Conservation (phyloP, 164 flowering plant genomes). For the Macadamia integrifolia region DNA sequence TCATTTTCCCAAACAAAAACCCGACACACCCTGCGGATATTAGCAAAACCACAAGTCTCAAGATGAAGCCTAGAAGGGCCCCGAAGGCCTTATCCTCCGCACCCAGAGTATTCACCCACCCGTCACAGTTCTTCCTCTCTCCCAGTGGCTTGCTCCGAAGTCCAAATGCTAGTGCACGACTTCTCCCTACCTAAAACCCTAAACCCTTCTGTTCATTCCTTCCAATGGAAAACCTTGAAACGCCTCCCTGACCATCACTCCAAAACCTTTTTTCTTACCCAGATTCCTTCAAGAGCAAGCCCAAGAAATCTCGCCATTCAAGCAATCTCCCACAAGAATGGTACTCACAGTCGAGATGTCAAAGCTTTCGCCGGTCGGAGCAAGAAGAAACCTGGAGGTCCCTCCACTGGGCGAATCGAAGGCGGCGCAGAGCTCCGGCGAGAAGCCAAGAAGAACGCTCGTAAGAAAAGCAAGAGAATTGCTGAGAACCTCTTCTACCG, state of each 20-base stretch:
- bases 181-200: constrained; percentile 43
- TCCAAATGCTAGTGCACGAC: not conserved
- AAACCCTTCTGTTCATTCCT: constrained; percentile 31
- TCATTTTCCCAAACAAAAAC: too few species aligned
- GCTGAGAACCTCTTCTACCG: constrained; percentile 78
- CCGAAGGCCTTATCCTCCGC: too few species aligned
- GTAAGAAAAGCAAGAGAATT: constrained; percentile 37
- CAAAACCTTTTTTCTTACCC: constrained; percentile 17
- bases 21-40: too few species aligned
- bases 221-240: constrained; percentile 11
- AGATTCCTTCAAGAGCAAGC: constrained; percentile 7
- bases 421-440: constrained; percentile 59
- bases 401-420: constrained; percentile 56
- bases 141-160: not conserved
- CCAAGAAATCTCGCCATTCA: not conserved
- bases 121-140: too few species aligned
- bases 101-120: too few species aligned
- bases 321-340: constrained; percentile 14
- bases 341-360: constrained; percentile 10
- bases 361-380: constrained; percentile 64
- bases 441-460: constrained; percentile 51
- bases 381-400: constrained; percentile 53
- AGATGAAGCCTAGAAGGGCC: too few species aligned
- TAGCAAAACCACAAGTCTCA: too few species aligned
- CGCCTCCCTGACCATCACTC: constrained; percentile 11